Evolutionary conservation across 2,329 filamentous ascomycete genomes (phyloP).

Genomic region (Sporothrix humicola): DNA sequence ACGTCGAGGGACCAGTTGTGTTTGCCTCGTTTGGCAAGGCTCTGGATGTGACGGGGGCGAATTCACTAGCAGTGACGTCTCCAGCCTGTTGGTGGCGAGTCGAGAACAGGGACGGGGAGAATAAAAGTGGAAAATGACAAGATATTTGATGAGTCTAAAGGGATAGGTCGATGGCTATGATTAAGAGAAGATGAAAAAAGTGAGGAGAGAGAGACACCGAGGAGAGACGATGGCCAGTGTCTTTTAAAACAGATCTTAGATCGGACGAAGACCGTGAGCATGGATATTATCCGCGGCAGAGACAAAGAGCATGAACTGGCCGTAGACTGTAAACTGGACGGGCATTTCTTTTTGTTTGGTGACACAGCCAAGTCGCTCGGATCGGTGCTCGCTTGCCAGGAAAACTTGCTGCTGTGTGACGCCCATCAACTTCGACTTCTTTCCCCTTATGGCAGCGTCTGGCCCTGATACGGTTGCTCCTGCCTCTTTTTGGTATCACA

Average conservation of each 20-base stretch:
- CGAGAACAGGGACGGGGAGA: not conserved
- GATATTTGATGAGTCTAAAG: not conserved
- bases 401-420: not conserved
- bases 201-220: not conserved
- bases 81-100: conserved; percentile 1
- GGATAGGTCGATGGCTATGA: not conserved
- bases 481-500: not conserved
- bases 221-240: not conserved
- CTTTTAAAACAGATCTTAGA: conserved; percentile 6
- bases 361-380: conserved; percentile 27
- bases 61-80: conserved; percentile 10
- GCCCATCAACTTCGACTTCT: too few relatives aligned
- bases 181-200: not conserved
- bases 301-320: not conserved
- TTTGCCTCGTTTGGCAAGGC: not conserved
- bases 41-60: not conserved
- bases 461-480: conserved; percentile 5
- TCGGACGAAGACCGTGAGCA: not conserved
- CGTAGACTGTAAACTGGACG: not conserved
- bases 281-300: conserved; percentile 10
- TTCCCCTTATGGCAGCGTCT: too few relatives aligned
- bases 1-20: not conserved
- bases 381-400: conserved; percentile 14
- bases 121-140: not conserved
- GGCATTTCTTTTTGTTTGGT: not conserved